Conservation (phyloP, 1,284 basidiomycete species). For the Sporisorium graminicola region DNA sequence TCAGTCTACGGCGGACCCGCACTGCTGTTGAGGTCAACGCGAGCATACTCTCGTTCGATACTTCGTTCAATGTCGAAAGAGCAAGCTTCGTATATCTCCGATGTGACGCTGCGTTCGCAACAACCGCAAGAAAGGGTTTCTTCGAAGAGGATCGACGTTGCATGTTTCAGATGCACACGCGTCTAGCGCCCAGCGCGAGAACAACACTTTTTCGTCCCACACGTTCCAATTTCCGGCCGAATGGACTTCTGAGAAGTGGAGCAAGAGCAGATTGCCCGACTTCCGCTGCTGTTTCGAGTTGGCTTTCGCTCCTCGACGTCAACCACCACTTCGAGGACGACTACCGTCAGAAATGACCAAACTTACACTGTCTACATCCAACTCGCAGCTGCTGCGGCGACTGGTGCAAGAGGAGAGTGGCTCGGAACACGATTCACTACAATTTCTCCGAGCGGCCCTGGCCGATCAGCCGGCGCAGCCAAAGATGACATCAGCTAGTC, state of each 20-base stretch:
- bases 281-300: not conserved
- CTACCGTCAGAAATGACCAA: constrained; percentile 18
- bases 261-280: not conserved
- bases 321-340: not conserved
- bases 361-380: constrained; percentile 19
- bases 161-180: constrained; percentile 30
- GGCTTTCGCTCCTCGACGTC: not conserved
- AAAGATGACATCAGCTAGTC: constrained; percentile 27
- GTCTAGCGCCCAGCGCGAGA: constrained; percentile 6
- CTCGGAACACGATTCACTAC: constrained; percentile 12
- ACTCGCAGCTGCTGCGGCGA: constrained; percentile 17
- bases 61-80: too few species aligned
- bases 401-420: not conserved
- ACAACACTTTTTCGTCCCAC: constrained; percentile 21
- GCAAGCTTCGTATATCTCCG: too few species aligned
- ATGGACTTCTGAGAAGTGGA: not conserved
- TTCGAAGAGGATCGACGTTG: constrained; percentile 21
- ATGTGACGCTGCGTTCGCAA: too few species aligned
- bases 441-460: constrained; percentile 19
- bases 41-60: too few species aligned
- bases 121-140: too few species aligned
- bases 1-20: not conserved
- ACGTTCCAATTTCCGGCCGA: not conserved
- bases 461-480: constrained; percentile 16
- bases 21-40: too few species aligned